Evolutionary conservation across 2,329 filamentous ascomycete species (phyloP), one percentile per base, ranked within the genome.

Genomic region (Apiospora pterosperma): DNA sequence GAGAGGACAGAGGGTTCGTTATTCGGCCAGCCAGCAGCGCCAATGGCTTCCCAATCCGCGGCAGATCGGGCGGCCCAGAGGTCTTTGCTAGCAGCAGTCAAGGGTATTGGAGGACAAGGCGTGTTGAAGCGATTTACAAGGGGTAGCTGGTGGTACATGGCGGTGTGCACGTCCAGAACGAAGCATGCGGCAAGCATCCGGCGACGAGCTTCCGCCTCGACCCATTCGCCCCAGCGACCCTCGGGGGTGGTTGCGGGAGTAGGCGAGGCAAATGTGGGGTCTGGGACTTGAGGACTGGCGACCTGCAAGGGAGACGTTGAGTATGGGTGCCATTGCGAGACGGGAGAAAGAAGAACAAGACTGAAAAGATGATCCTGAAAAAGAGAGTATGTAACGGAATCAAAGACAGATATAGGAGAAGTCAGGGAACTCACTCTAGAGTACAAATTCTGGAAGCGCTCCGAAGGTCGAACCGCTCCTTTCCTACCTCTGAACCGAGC

Each of bases 121-220:
- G 64, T 73, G 64, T 65, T 66, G 68, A 81, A 75, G 52, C 76
- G 77, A 36, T 74, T 71, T 31, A 75, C 74, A 41, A 76, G 75
- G 21, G 76, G 78, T 67, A 84, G 83, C 72, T 88, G 82, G 62
- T 84, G 79, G 69, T 85, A 88, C 67, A 82, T 77, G 67, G 84
- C 81, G 70, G 84, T 80, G 66, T 88, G 85, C 7, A 82, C 78
- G 71, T 88, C 86, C 64, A 86, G 76, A 62, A 86, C 74, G 73
- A 88, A 86, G 74, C 84, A 88, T 16, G 81, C 82, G 38, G 82
- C 78, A n/a, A 87, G 75, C 34, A 88, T 78, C 48, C 86, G 82
- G 63, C 84, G 82, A 63, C 77, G 78, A 8, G 83, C 78, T 74
- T 89, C 86, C 61, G 75, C 73, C 58, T 82, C 75, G 44, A 87